Evolutionary conservation across 192 early-diverging fungal genomes (phyloP), one percentile per base, ranked within the genome.

Genomic region (Rhizophagus prolifer): DNA sequence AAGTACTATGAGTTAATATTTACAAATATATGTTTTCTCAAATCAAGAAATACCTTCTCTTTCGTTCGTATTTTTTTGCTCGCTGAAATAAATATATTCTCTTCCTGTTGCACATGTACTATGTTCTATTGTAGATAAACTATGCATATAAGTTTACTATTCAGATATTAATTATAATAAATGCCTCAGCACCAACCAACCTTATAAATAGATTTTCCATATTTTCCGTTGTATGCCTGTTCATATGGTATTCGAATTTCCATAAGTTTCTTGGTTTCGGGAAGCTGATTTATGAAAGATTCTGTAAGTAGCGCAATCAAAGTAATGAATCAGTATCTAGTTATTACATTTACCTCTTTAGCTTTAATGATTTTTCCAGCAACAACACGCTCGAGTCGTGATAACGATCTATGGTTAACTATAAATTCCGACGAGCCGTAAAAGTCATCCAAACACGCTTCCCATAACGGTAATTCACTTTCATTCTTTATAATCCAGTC

Each of bases 141-240:
- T 65, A 65, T 65, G 30, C 30, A 36, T 65, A 65, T 65, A 65
- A 65, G 63, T 65, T 65, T 65, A 65, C 63, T 34, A 65, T 65
- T 65, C 63, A 34, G 30, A 65, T 65, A 65, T 65, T 65, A 65
- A 65, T 34, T 34, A 34, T 64, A 34, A 30, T 65, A 10, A 65
- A 34, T 30, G 9, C 13, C 30, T 65, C 63, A 65, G 13, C 63
- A 65, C 36, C 63, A 65, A 65, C 63, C 63, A 65, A 31, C 63
- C 63, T 65, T 65, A 65, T 65, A 65, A 65, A 65, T 65, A 36
- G 63, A 65, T 34, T 65, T 65, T 65, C 63, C 63, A 65, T 65
- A 65, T 65, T 65, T 65, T 65, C 63, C 30, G 63, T 65, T 13
- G 63, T 65, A 65, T 65, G 13, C 63, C 30, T 13, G 63, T 65